Evolutionary conservation across 1,284 basidiomycete genomes (phyloP), one percentile per base, ranked within the genome.

Genomic region (Tilletia walkeri): DNA sequence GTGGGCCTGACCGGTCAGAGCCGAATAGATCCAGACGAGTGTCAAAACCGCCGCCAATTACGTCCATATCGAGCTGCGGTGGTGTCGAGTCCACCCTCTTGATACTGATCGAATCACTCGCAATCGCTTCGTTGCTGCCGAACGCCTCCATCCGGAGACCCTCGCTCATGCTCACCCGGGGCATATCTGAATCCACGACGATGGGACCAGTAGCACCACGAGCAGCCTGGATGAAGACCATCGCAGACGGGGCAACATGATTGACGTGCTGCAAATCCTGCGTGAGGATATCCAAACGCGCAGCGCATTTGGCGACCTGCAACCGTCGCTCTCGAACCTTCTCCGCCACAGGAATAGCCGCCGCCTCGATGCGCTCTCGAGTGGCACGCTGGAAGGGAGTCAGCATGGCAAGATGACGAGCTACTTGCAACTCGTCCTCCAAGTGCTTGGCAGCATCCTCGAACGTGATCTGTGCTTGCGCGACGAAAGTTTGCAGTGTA

Each of bases 391-490:
- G 73, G 72, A 81, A 80, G 16, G 80, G 80, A 45, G 80, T 79
- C 67, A 78, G 45, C 67, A 81, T 75, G 61, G 74, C 73, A 69
- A 81, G 74, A 71, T 80, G 78, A 14, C 77, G 73, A 14, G 80
- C 80, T 18, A 80, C 72, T 18, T 77, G 72, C 34, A 79, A 73
- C 67, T 79, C 73, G 3, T 78, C 77, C 30, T 73, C 70, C 61
- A 81, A 67, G 10, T 70, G 70, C 2, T 66, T 68, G 18, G 65
- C 16, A 9, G 66, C 67, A n/a, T 73, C 72, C 67, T 90, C 91
- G 56, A 94, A 86, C 78, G 92, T 90, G 2, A 90, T 90, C 83
- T 93, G 94, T 75, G 95, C 91, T 75, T 90, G 88, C 76, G 92
- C 90, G 53, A 80, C 74, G 65, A 63, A 63, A 34, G 34, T 18